Evolutionary conservation across 768 basidiomycete species (phyloP), one percentile per base, ranked within the genome.

Genomic region (Xanthoconium purpureum): DNA sequence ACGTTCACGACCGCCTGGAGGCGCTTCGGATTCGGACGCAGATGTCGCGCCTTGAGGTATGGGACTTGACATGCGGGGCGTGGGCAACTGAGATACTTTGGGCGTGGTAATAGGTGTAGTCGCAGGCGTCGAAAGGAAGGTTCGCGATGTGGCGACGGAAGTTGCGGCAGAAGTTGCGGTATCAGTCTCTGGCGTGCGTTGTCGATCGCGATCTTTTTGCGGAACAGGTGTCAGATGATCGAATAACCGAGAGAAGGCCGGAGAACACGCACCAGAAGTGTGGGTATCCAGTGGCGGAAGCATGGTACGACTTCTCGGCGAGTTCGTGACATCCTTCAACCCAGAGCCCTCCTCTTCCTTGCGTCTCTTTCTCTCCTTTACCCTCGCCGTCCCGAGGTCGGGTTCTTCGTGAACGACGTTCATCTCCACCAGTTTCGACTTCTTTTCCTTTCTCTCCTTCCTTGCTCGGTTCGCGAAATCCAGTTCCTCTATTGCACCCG

Each of bases 251-350:
- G 37, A 40, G 33, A 51, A 50, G 24, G 30, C 32, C 29, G 14
- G 30, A 12, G 17, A 11, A 55, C 39, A 62, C 75, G 52, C 54
- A 79, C 77, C 75, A 54, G 72, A 69, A 15, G 63, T 49, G 50
- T 67, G 69, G 37, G 66, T 77, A 50, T 79, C 75, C 36, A 77
- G 61, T 15, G 65, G 71, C 3, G 71, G 71, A 54, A 77, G 71
- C 13, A 57, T 61, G 20, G 64, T 50, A 50, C 73, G 77, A 38
- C 68, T 66, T 57, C 74, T 70, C 18, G 80, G 78, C 7, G 83
- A 80, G 67, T 84, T 86, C 29, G 84, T 86, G 59, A 86, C 80
- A 64, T 87, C 85, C 73, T 84, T 85, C 55, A 85, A 72, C 59
- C 73, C 67, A 56, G 68, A 59, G 37, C 69, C 64, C 32, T 76